Base-by-base conservation (phyloP, 2,329 filamentous ascomycete species). In the Diaporthe nobilis region DNA sequence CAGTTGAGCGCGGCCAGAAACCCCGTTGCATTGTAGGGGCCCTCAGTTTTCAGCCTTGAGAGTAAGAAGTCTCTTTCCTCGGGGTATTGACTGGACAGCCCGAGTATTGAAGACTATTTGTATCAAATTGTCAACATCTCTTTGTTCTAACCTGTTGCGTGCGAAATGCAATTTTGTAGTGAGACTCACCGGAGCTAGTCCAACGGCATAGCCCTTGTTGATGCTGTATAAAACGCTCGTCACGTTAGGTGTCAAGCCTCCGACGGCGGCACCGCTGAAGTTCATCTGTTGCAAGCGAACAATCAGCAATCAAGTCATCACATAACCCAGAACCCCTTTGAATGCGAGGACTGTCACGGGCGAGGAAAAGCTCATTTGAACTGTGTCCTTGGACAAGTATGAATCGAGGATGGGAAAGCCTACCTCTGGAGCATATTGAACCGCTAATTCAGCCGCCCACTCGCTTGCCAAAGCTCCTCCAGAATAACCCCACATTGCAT, bases 401-500 rank as follows among this genome's bases (percentile, higher is more conserved):
- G 34, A 22, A 9, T 12, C 4, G 10, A n/a, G n/a, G 4, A 25
- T 3, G 22, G 20, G 44, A 22, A 28, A 15, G 22, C 47, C 25
- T 6, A 53, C 65, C 65, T 90, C 88, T 0, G 89, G 88, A 0
- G 90, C 89, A 76, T 91, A 91, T 6, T 82, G 81, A 0, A 84
- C 82, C 58, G 89, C 88, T 31, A 91, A 79, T 68, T 91, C 88
- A 22, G 87, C 86, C 0, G 89, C 89, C 84, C 86, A 89, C 42
- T 87, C 88, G 3, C 83, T 87, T 0, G 89, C 88, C 25, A 91
- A 77, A 2, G 86, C 85, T 5, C 90, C 90, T 3, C 90, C 90
- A 0, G 87, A 90, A 78, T 91, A 91, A 0, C 90, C 90, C 88
- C 87, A 89, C 73, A 89, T 80, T 0, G 84, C 83, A 53, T 83